Base-by-base conservation (phyloP, 495 filamentous ascomycete genomes). In the Cercophora newfieldiana region DNA sequence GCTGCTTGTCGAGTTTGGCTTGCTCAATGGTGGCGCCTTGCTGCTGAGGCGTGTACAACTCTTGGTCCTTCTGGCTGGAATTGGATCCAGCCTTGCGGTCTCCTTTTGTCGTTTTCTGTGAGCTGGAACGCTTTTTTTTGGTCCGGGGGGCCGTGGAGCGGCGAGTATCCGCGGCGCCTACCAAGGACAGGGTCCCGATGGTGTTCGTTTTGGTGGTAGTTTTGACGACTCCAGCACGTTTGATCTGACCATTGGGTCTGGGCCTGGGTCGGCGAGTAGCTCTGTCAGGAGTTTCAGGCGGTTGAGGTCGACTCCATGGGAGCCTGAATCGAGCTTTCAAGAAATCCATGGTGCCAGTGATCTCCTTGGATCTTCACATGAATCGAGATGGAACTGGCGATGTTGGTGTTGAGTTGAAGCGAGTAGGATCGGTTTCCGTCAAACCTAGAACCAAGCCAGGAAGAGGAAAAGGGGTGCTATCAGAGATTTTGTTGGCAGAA, bases 1-100 rank as follows among this genome's bases (percentile, higher is more conserved):
- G 59, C 12, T 56, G 12, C 48, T 33, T 48, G 60, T 69, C 68
- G 7, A 12, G 29, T 24, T 63, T 19, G 48, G 49, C 28, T 18
- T 16, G 63, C 50, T n/a, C 31, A 57, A 51, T 63, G 50, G 26
- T 19, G 37, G 33, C 18, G 30, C 18, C 1, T 37, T 21, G 56
- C 10, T 30, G 7, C 22, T 44, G 37, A 44, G 12, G 37, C 2
- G 3, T 8, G 37, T 44, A 14, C 3, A 14, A 16, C 10, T 8
- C 10, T 33, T 12, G 30, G 37, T 6, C 37, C 18, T 44, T 44
- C 12, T 33, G 30, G 37, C n/a, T 44, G 37, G 37, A 44, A 2
- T 44, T 44, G 37, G 37, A 44, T 14, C 10, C 18, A 16, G 37
- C 4, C 30, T 33, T 44, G 4, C n/a, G n/a, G n/a, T n/a, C n/a